A percentile compares a stretch with the other conserved stretches of the same genome.
These are phyloP conservation scores for Kuraishia ogatae DNA, from an alignment of 805 yeast species.

Conservation along the genomic window DNA sequence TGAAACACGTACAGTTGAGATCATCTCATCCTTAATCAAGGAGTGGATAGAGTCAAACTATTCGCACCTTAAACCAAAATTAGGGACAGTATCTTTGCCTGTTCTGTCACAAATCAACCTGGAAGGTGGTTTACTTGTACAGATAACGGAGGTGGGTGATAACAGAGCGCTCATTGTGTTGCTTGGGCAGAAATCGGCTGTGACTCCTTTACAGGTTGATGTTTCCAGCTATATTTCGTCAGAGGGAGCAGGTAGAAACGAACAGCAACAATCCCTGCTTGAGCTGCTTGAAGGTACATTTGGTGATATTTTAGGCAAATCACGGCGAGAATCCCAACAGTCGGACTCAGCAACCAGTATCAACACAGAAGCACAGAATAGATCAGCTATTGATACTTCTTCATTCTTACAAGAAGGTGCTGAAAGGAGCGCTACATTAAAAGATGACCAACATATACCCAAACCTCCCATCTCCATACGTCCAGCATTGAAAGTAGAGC, in stretches of 20 bases:
- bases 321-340: background rate
- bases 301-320: background rate
- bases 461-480: background rate
- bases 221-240: background rate
- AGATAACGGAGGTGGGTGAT: background rate
- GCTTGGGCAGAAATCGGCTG: background rate
- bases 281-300: background rate
- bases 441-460: background rate
- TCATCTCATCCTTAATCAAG: background rate
- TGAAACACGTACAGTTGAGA: background rate
- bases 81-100: background rate
- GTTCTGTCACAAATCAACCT: background rate
- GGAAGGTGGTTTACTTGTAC: background rate
- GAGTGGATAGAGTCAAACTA: background rate
- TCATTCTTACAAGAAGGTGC: background rate
- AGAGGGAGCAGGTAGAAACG: background rate
- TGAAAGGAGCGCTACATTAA: background rate
- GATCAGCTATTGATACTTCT: no score
- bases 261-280: background rate
- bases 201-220: background rate
- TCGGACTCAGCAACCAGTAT: background rate
- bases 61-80: background rate
- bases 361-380: background rate
- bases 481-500: background rate
- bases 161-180: background rate